Evolutionary conservation across 345 rosid genomes (phyloP), one percentile per base, ranked within the genome.

Genomic region (Ricinus communis): DNA sequence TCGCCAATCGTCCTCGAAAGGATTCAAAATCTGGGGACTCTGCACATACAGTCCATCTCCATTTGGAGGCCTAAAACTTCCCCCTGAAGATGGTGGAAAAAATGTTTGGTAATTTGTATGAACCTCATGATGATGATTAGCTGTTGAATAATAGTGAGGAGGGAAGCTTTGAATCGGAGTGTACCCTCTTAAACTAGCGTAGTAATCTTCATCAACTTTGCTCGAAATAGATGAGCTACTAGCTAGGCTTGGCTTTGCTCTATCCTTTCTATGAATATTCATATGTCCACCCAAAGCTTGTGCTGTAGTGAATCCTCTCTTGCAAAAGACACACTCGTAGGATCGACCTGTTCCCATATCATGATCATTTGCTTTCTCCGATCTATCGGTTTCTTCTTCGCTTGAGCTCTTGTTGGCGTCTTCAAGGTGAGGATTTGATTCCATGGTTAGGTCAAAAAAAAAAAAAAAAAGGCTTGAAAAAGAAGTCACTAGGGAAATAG

Each of bases 231-330:
- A 69, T 43, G 47, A 61, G 83, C 65, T 55, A 46, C 70, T 3
- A 57, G 27, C 50, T 60, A 45, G 65, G 59, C 74, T 70, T 21
- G 70, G 36, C 41, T 64, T 76, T 22, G 74, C 55, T 47, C 74
- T 70, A 65, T 76, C 79, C 70, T 76, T 76, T 65, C 79, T 57
- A 30, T 76, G 79, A 57, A 76, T 70, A 53, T 76, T 76, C 79
- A 76, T 76, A 55, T 76, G 79, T 1, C 79, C 79, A 21, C 79
- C 74, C n/a, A 76, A 47, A 58, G 79, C 79, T 51, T 76, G 79
- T 10, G 79, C 79, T 1, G 71, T 70, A 22, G 79, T 70, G 66
- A 76, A 76, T 1, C 79, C 79, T 49, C 79, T 56, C 59, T 70
- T 76, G 79, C 79, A 76, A 65, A 70, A 76, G 3, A 65, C 62